Base-by-base conservation (phyloP, 768 basidiomycete species). In the Asterophora lycoperdoides region DNA sequence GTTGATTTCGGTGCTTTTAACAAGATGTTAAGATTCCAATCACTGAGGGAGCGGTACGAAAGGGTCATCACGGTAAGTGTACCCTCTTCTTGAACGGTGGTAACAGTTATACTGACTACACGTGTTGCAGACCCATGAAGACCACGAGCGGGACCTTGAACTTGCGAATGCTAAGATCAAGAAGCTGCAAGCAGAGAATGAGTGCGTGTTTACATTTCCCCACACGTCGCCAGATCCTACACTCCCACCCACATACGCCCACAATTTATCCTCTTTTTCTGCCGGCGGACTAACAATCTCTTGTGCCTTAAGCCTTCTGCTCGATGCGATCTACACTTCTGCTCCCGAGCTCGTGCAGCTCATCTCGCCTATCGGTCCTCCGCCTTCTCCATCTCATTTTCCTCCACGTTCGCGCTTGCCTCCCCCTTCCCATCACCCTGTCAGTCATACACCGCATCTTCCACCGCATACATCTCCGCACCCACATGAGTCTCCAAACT, bases 171-270 rank as follows among this genome's bases (percentile, higher is more conserved):
- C 61, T 5, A 76, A 72, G 54, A 63, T 70, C 15, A 71, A 72
- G 56, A 70, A 68, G 46, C 62, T 79, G 3, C 72, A 77, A 48
- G 72, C 71, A 2, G 77, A 79, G 57, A 76, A 77, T 50, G 74
- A 77, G 77, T 79, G 44, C 39, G 74, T 61, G 6, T 41, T 17
- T 17, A 39, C 37, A 9, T 46, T 32, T n/a, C 28, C 15, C 9
- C 18, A 44, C 19, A 34, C 20, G 30, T 45, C 29, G 3, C 10
- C 14, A 29, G 10, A n/a, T n/a, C n/a, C 29, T 10, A 29, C 29
- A 29, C 10, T 10, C 29, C 5, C 29, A 29, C 10, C 29, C 29
- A 29, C 29, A n/a, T n/a, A n/a, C 29, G 5, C 29, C 30, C 8
- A 9, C 30, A 9, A 34, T 2, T 36, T 44, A 19, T 13, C 17